These are phyloP conservation scores for Psilocybe subaeruginosa DNA, from an alignment of 768 basidiomycete genomes.

Conservation along the genomic window DNA sequence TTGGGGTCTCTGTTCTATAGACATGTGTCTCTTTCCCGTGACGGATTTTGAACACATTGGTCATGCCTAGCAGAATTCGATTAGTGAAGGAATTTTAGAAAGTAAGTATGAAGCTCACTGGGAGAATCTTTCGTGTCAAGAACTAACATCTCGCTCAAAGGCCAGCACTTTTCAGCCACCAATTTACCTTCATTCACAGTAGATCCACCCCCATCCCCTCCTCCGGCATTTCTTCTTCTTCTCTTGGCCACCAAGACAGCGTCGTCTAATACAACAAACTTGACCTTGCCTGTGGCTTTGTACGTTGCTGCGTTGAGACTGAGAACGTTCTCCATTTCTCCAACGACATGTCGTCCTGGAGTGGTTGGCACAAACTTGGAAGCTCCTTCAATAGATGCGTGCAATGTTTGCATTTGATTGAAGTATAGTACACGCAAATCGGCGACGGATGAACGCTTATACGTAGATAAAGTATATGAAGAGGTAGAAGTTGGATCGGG, in stretches of 20 bases:
- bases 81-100: slow-evolving; percentile 6
- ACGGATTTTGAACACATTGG: slow-evolving; percentile 96
- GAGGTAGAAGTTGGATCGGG: slow-evolving; percentile 76
- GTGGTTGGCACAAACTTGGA: slow-evolving; percentile 93
- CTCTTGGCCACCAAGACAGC: slow-evolving; percentile 85
- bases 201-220: slow-evolving; percentile 37
- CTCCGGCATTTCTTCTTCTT: slow-evolving; percentile 64
- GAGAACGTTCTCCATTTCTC: slow-evolving; percentile 81
- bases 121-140: slow-evolving; percentile 95
- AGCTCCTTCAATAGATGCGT: slow-evolving; percentile 90
- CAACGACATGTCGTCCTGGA: slow-evolving; percentile 88
- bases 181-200: slow-evolving; percentile 72
- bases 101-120: slow-evolving; percentile 45
- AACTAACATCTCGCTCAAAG: slow-evolving; percentile 90
- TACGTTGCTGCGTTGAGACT: slow-evolving; percentile 95
- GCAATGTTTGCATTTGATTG: slow-evolving; percentile 90
- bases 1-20: slow-evolving; percentile 78
- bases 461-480: slow-evolving; percentile 42
- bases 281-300: slow-evolving; percentile 84
- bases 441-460: slow-evolving; percentile 87
- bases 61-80: slow-evolving; percentile 55
- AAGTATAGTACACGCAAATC: slow-evolving; percentile 94
- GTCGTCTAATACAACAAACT: slow-evolving; percentile 92
- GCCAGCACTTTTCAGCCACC: slow-evolving; percentile 94
- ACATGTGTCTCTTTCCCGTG: slow-evolving; percentile 95